Evolutionary conservation across 345 rosid species (phyloP), one percentile per base, ranked within the genome.

Genomic region (Moricandia moricandioides): DNA sequence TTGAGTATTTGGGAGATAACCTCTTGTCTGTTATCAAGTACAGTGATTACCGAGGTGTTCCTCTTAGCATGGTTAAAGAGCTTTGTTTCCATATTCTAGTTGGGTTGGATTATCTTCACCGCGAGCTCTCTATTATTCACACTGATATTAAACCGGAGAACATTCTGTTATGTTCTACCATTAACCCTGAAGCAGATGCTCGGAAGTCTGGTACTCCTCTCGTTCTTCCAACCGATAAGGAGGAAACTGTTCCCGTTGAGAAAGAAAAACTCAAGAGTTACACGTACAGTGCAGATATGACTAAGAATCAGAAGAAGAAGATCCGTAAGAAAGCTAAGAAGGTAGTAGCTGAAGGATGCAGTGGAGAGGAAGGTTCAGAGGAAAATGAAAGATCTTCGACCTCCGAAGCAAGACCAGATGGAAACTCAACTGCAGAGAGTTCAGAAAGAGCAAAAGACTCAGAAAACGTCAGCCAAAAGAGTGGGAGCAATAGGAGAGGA

Each of bases 141-240:
- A 95, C 99, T 37, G 99, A 95, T 88, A 84, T 95, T 82, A 95
- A 94, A 86, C 97, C 97, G 4, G 97, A 95, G 83, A 95, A 95
- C 30, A 80, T 95, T 58, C 81, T 95, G 75, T 91, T 91, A 6
- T 70, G 84, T 75, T 91, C 99, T 37, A 89, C 62, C 78, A 86
- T 95, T 24, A 88, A 95, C 71, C 91, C 97, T 30, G 86, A 85
- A 54, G 88, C 83, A 62, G 96, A 91, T 84, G 90, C 89, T 47
- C 72, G 76, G 31, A 90, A 77, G 45, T 78, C 89, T 2, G 89
- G 88, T 57, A 68, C 64, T 71, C 88, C 93, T 27, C 86, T 86
- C 37, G 81, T 94, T 62, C 89, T 85, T 70, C 87, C 93, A 13
- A 64, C 69, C 0, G 45, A 69, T 12, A 89, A 82, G 75, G 86